phyloP scores from a whole-genome alignment of 257 asterid species.

The Nicotiana obtusifolia region DNA sequence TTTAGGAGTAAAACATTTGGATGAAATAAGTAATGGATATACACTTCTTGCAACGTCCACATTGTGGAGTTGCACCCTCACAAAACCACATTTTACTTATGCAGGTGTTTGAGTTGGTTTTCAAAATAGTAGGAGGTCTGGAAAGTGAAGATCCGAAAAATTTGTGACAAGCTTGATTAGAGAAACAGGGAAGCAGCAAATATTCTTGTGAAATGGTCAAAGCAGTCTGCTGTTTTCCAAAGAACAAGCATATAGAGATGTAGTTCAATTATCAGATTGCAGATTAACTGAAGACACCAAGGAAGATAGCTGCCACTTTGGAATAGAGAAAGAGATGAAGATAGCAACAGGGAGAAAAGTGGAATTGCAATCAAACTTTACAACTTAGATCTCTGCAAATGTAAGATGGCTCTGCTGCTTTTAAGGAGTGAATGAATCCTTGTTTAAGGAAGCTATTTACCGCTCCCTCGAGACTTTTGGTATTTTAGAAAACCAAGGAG shows the following conservation, averaged over 20 bases:
- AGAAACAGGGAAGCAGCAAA: slow-evolving; percentile 3
- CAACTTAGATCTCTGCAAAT: not conserved
- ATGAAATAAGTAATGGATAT: not conserved
- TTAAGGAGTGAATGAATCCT: not conserved
- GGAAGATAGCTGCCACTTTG: not conserved
- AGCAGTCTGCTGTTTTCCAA: not conserved
- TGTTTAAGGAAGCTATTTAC: not conserved
- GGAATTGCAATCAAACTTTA: not conserved
- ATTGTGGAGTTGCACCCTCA: not conserved
- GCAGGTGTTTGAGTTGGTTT: not conserved
- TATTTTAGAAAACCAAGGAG: slow-evolving; percentile 50
- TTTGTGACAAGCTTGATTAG: not conserved
- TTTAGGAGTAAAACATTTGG: not conserved
- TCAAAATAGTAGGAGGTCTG: not conserved
- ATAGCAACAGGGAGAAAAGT: not conserved
- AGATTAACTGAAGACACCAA: not conserved
- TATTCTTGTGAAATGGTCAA: not conserved
- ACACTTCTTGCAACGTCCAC: not conserved
- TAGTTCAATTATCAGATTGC: not conserved
- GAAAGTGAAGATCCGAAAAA: not conserved
- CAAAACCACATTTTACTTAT: not conserved
- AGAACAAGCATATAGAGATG: not conserved
- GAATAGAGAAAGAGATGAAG: not conserved
- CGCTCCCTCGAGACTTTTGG: too few relatives aligned
- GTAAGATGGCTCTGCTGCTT: not conserved